phyloP scores from a whole-genome alignment of 257 asterid genomes.

The Forsythia suspensa region DNA sequence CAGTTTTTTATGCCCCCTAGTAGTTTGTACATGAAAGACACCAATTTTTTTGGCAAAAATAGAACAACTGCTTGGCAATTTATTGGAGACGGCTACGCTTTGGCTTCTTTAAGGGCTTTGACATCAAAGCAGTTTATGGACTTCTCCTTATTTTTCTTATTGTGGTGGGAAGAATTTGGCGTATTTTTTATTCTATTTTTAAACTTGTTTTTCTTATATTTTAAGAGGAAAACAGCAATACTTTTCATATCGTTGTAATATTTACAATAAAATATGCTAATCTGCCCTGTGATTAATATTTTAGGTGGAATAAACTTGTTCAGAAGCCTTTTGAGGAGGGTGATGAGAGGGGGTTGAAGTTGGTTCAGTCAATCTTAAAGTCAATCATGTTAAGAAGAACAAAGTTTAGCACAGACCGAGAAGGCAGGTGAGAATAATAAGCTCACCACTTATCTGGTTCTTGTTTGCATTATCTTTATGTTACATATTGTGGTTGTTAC shows the following conservation, averaged over 20 bases:
- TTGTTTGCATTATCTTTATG: conserved; percentile 6
- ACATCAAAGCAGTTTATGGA: neutral
- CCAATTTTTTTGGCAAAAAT: no score
- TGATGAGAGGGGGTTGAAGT: conserved; percentile 81
- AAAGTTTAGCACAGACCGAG: conserved; percentile 80
- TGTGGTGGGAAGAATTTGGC: neutral
- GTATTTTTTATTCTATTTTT: neutral
- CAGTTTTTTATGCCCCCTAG: no score
- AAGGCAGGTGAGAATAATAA: conserved; percentile 69
- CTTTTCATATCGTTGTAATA: neutral
- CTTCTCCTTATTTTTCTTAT: neutral
- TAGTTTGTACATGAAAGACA: no score
- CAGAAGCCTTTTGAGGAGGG: conserved; percentile 99
- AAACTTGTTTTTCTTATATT: neutral
- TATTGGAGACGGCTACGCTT: neutral
- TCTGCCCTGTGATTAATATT: conserved; percentile 19
- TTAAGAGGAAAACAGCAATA: neutral
- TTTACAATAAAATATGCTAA: conserved; percentile 11
- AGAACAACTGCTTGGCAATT: neutral
- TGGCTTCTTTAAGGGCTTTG: neutral
- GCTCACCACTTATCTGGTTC: conserved; percentile 9
- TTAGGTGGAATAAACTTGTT: conserved; percentile 93
- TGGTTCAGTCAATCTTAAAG: conserved; percentile 80
- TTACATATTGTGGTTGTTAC: conserved; percentile 22
- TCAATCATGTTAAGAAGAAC: conserved; percentile 97